Conservation (phyloP, 139 green algal genomes). For the Coccomyxa sp. region DNA sequence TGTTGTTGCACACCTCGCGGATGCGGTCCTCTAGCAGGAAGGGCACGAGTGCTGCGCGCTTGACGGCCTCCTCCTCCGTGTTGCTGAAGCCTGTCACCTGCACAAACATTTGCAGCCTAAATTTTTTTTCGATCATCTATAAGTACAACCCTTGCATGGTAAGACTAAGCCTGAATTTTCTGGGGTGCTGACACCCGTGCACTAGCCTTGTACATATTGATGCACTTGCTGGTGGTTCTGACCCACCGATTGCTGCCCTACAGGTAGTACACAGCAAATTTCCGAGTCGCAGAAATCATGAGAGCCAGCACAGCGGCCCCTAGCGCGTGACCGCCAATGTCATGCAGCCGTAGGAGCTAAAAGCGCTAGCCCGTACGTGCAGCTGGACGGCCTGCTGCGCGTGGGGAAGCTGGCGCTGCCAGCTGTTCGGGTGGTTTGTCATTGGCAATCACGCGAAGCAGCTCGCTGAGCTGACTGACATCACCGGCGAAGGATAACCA, state of each 20-base stretch:
- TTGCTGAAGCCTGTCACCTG: neutral
- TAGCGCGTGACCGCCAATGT: too few species aligned
- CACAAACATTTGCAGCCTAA: neutral
- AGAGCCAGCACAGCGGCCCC: too few species aligned
- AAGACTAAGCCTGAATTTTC: neutral
- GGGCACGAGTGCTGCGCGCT: neutral
- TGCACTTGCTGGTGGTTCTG: neutral
- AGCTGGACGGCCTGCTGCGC: too few species aligned
- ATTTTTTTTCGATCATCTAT: neutral
- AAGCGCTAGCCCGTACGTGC: too few species aligned
- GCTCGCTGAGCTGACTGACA: too few species aligned
- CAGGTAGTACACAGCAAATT: neutral
- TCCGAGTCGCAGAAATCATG: neutral
- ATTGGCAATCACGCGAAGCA: too few species aligned
- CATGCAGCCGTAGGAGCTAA: too few species aligned
- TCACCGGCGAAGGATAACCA: too few species aligned
- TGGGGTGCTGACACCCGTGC: neutral
- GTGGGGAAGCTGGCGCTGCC: too few species aligned
- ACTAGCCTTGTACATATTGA: neutral
- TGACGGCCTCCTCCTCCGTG: neutral
- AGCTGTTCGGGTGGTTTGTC: too few species aligned
- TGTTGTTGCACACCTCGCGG: neutral
- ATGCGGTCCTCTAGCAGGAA: conserved; percentile 2
- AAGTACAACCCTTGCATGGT: neutral
- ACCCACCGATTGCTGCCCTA: too few species aligned